phyloP scores from a whole-genome alignment of 345 rosid species.

The Psidium friedrichsthalianum region DNA sequence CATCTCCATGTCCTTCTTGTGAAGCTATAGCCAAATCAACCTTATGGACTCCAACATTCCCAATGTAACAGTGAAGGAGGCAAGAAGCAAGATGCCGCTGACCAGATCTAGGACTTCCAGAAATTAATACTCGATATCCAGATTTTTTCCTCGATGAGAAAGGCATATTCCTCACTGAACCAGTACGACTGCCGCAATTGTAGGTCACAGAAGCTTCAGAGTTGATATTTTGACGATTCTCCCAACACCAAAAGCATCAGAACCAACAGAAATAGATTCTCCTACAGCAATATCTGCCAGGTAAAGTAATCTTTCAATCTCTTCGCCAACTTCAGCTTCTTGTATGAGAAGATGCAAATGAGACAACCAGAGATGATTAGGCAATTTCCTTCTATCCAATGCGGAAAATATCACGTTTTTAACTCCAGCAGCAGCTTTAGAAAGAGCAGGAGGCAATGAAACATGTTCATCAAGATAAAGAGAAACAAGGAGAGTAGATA shows the following conservation, averaged over 20 bases:
- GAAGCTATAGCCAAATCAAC: slow-evolving; percentile 84
- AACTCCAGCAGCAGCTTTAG: slow-evolving; percentile 45
- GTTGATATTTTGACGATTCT: slow-evolving; percentile 11
- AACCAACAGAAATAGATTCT: slow-evolving; percentile 24
- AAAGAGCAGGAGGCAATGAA: slow-evolving; percentile 65
- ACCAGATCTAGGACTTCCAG: slow-evolving; percentile 80
- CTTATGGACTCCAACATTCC: slow-evolving; percentile 76
- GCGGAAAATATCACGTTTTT: slow-evolving; percentile 49
- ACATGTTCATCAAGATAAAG: slow-evolving; percentile 74
- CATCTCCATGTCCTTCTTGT: slow-evolving; percentile 89
- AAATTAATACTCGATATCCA: slow-evolving; percentile 64
- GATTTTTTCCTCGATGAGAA: slow-evolving; percentile 35
- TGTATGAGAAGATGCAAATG: slow-evolving; percentile 44
- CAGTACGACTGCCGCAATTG: slow-evolving; percentile 12
- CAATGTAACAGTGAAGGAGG: slow-evolving; percentile 74
- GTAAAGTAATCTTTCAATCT: slow-evolving; percentile 51
- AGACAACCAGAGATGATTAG: slow-evolving; percentile 53
- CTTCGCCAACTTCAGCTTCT: slow-evolving; percentile 46
- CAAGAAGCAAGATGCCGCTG: slow-evolving; percentile 93
- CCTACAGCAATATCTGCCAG: slow-evolving; percentile 47
- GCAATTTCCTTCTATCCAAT: slow-evolving; percentile 39
- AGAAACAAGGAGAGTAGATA: slow-evolving; percentile 60
- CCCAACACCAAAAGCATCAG: slow-evolving; percentile 29
- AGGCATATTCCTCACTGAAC: slow-evolving; percentile 19
- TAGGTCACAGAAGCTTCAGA: slow-evolving; percentile 17